A percentile compares a stretch with the other conserved stretches of the same genome.
Conservation (phyloP, 805 yeast genomes). For the Candida pini region DNA sequence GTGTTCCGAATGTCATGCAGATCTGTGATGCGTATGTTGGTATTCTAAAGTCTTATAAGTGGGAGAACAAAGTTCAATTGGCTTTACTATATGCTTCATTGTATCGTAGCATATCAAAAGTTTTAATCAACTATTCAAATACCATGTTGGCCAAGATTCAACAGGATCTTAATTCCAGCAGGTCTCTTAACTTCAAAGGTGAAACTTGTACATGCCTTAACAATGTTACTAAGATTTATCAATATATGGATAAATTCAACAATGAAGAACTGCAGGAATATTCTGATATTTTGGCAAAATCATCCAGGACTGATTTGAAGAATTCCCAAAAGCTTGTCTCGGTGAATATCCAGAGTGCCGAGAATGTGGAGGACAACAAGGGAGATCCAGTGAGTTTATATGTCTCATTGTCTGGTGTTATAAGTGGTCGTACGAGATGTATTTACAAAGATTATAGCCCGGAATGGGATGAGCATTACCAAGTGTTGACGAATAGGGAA, state of each 20-base stretch:
- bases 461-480: conserved; percentile 85
- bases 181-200: conserved; percentile 12
- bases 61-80: conserved; percentile 61
- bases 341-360: conserved; percentile 22
- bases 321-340: conserved; percentile 16
- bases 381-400: conserved; percentile 26
- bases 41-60: conserved; percentile 53
- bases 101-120: conserved; percentile 58
- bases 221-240: conserved; percentile 20
- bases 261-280: conserved; percentile 8
- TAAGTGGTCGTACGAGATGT: conserved; percentile 50
- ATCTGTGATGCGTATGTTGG: conserved; percentile 32
- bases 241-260: conserved; percentile 13
- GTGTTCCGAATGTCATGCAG: conserved; percentile 23
- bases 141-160: conserved; percentile 19
- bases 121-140: conserved; percentile 47
- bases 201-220: conserved; percentile 26
- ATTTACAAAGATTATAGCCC: conserved; percentile 61
- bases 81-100: conserved; percentile 58
- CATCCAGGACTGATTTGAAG: conserved; percentile 1
- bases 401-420: conserved; percentile 18
- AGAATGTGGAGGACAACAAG: conserved; percentile 26
- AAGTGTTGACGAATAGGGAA: conserved; percentile 26
- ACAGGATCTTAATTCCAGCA: conserved; percentile 13
- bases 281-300: conserved; percentile 9